Conservation (phyloP, 2,329 filamentous ascomycete species). For the Zalaria sp. region DNA sequence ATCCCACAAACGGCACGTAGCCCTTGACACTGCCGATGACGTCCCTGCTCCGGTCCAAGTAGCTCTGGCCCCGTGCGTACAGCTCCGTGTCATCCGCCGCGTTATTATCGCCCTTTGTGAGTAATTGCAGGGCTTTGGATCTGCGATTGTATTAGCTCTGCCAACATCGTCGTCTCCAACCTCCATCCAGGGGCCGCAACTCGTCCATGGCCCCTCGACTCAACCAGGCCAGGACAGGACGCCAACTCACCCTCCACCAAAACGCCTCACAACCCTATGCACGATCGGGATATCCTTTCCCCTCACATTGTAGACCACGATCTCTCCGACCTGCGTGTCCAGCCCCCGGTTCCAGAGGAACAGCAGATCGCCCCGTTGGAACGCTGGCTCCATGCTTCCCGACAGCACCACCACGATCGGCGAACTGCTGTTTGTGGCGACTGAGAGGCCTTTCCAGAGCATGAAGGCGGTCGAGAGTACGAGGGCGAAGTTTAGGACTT, state of each 20-base stretch:
- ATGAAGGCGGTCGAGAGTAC: constrained; percentile 87
- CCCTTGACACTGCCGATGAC: constrained; percentile 87
- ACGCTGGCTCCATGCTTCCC: constrained; percentile 73
- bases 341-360: constrained; percentile 59
- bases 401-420: constrained; percentile 76
- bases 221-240: background rate
- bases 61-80: constrained; percentile 77
- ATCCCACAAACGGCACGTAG: constrained; percentile 89
- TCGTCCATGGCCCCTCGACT: background rate
- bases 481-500: constrained; percentile 81
- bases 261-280: constrained; percentile 69
- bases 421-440: constrained; percentile 49
- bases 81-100: constrained; percentile 81
- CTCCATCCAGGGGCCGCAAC: too few species aligned
- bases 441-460: constrained; percentile 77
- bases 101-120: constrained; percentile 98
- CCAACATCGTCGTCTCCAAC: too few species aligned
- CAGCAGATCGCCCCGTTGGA: constrained; percentile 63
- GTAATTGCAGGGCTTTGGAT: constrained; percentile 44
- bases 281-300: constrained; percentile 97
- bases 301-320: constrained; percentile 71
- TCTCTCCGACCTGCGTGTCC: constrained; percentile 55
- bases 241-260: constrained; percentile 32
- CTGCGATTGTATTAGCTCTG: constrained; percentile 13
- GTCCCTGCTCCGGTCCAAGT: constrained; percentile 65